Conservation (phyloP, 2,329 filamentous ascomycete species). For the Alternaria longipes region DNA sequence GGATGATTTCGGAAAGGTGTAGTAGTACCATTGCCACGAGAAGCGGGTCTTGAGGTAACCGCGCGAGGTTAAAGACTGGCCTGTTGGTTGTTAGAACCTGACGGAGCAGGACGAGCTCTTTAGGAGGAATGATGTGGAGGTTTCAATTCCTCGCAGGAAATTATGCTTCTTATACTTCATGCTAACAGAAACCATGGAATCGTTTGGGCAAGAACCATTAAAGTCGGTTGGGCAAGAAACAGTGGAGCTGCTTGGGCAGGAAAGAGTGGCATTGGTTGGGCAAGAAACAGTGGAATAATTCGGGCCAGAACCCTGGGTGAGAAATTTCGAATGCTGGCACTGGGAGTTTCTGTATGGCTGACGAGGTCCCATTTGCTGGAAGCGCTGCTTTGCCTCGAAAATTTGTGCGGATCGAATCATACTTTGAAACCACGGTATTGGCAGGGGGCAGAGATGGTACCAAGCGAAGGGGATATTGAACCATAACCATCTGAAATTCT, state of each 20-base stretch:
- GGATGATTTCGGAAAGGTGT: conserved; percentile 66
- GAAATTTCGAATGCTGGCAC: not conserved
- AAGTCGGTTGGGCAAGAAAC: rapidly evolving
- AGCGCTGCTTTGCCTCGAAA: not conserved
- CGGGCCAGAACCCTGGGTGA: not conserved
- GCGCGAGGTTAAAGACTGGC: conserved; percentile 95
- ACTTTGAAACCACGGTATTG: not conserved
- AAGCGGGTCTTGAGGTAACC: conserved; percentile 99
- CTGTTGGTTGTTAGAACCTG: conserved; percentile 31
- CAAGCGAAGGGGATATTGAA: not conserved
- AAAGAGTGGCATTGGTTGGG: no score
- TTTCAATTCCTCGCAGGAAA: no score
- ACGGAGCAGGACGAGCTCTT: not conserved
- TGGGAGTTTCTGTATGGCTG: not conserved
- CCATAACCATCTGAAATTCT: not conserved
- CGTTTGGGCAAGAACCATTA: no score
- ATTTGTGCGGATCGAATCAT: not conserved
- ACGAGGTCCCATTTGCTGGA: not conserved
- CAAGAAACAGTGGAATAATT: not conserved
- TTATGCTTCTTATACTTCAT: no score
- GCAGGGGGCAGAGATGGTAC: not conserved
- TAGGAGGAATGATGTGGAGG: no score
- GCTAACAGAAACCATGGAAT: no score
- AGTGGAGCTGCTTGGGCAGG: no score
- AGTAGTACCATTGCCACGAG: conserved; percentile 84